phyloP scores from a whole-genome alignment of 2,329 filamentous ascomycete genomes.

The Kalmusia sp. region DNA sequence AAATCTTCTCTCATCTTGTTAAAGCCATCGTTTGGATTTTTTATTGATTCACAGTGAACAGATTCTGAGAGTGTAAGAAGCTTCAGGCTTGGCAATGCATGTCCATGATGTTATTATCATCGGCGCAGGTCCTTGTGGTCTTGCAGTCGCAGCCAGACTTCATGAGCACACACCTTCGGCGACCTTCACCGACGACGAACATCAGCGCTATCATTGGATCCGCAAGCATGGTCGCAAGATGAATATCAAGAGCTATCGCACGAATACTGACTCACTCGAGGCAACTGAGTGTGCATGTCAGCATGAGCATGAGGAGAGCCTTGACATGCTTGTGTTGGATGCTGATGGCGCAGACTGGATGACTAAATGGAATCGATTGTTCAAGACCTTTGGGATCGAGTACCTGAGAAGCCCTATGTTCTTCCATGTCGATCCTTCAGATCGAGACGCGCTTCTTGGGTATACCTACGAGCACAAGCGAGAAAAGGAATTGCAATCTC shows the following conservation, averaged over 20 bases:
- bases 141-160: conserved; percentile 75
- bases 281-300: conserved; percentile 27
- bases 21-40: background rate
- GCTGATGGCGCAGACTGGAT: conserved; percentile 71
- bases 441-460: conserved; percentile 75
- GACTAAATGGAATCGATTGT: conserved; percentile 73
- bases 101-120: conserved; percentile 72
- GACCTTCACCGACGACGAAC: conserved; percentile 83
- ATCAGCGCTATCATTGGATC: conserved; percentile 82
- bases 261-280: conserved; percentile 42
- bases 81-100: conserved; percentile 12
- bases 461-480: conserved; percentile 68
- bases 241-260: conserved; percentile 62
- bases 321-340: conserved; percentile 67
- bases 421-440: conserved; percentile 79
- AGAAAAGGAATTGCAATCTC: conserved; percentile 71
- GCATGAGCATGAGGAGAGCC: conserved; percentile 7
- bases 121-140: conserved; percentile 76
- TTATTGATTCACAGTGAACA: too few relatives aligned
- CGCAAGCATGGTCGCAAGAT: conserved; percentile 67
- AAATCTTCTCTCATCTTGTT: background rate
- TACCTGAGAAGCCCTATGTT: conserved; percentile 82
- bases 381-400: conserved; percentile 71
- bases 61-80: too few relatives aligned
- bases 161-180: conserved; percentile 76